Percentiles rank a stretch among this genome's conserved stretches.
Evolutionary conservation across 192 early-diverging fungal species (phyloP).

Genomic region (Rhizoclosmatium sp.): DNA sequence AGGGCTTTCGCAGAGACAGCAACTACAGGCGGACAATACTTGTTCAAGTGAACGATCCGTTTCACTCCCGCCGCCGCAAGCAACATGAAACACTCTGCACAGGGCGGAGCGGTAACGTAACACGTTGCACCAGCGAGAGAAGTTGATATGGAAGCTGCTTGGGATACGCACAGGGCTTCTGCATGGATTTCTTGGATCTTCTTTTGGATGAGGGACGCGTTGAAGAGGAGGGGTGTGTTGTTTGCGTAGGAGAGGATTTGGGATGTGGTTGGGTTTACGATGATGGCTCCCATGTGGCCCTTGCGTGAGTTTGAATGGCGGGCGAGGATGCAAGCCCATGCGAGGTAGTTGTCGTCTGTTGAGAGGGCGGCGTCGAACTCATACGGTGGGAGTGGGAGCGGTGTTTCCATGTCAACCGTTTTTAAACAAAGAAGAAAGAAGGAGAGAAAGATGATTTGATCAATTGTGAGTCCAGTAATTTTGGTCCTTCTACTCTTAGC

Average conservation of each 20-base stretch:
- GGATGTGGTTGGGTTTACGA: not conserved
- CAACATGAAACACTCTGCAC: constrained; percentile 8
- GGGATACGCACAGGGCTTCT: not conserved
- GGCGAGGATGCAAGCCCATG: constrained; percentile 11
- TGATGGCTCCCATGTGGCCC: constrained; percentile 14
- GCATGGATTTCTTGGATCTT: constrained; percentile 18
- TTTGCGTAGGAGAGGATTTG: constrained; percentile 6
- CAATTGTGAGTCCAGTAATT: too few species aligned
- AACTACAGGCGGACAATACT: not conserved
- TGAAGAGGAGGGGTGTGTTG: constrained; percentile 22
- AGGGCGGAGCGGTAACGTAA: constrained; percentile 19
- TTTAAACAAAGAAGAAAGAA: too few species aligned
- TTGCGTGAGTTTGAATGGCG: constrained; percentile 25
- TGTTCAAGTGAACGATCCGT: constrained; percentile 10
- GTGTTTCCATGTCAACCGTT: not conserved
- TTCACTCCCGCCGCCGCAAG: constrained; percentile 7
- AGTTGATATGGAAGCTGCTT: not conserved
- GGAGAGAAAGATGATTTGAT: too few species aligned
- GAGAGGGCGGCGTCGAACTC: not conserved
- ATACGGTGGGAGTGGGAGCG: constrained; percentile 2
- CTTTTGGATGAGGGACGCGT: constrained; percentile 11
- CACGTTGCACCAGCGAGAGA: not conserved
- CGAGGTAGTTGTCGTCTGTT: constrained; percentile 16
- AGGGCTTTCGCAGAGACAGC: not conserved
- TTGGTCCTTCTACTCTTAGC: too few species aligned